Evolutionary conservation across 1,139 yeast species (phyloP), one percentile per base, ranked within the genome.

Genomic region (Protomyces lactucae-debilis): DNA sequence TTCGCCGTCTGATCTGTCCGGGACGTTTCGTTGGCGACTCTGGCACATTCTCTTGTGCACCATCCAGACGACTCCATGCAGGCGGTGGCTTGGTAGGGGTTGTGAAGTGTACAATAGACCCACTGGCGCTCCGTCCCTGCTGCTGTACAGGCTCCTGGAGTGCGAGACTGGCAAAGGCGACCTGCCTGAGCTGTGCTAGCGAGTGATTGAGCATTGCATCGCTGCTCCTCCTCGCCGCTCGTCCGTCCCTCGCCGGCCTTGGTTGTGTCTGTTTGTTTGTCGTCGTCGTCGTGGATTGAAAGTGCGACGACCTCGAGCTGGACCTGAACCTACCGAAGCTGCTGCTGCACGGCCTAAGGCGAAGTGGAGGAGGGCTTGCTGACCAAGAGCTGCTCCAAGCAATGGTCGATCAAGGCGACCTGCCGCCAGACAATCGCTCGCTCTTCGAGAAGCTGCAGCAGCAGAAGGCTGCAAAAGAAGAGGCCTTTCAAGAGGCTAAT

Each of bases 391-490:
- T 37, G 14, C 43, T 4, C 3, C 18, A 16, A 2, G 12, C 16
- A 18, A 43, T 43, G 48, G 21, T 21, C 16, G 48, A 43, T 6
- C n/a, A 16, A 39, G 43, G 16, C 2, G 43, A 16, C 8, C 43
- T 32, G 61, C 52, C 63, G 10, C 55, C 53, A 12, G 71, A 66
- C 54, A 48, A 68, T 45, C 64, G 69, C 28, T 69, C 72, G 14
- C 67, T 70, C 14, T 70, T 67, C 57, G 72, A 70, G 16, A 56
- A 66, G 45, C 55, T 70, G 16, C 71, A 70, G 60, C 71, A 68
- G 21, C 70, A 70, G 46, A 66, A 67, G 57, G 70, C 71, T 61
- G 57, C 52, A 54, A 68, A 70, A 36, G 71, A 70, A 64, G 69
- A 65, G 28, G 70, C 68, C 35, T 66, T 64, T 51, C 70, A 70